These are phyloP conservation scores for Parietaria judaica DNA, from an alignment of 306 rosid genomes.

Conservation along the genomic window DNA sequence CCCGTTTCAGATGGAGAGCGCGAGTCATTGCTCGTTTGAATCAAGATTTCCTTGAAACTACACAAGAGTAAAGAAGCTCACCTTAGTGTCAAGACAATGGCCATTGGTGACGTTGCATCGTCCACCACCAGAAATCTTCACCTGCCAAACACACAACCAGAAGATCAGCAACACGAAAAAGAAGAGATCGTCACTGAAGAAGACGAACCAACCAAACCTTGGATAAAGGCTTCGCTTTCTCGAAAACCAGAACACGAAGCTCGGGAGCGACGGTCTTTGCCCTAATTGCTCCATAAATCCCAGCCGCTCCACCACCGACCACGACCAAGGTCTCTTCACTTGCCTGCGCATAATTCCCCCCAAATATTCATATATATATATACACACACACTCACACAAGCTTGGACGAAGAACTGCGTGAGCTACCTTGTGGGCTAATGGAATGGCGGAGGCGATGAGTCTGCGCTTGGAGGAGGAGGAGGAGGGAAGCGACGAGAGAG, in stretches of 20 bases:
- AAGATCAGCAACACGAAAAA: not conserved
- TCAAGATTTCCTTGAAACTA: too few species aligned
- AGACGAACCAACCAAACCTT: constrained; percentile 41
- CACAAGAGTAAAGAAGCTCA: constrained; percentile 17
- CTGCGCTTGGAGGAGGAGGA: constrained; percentile 16
- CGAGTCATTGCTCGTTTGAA: too few species aligned
- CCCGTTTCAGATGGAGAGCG: too few species aligned
- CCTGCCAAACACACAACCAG: constrained; percentile 39
- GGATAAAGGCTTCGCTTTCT: constrained; percentile 69
- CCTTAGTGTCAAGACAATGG: constrained; percentile 58
- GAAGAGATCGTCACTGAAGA: not conserved
- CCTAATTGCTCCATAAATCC: constrained; percentile 83
- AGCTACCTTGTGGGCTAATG: constrained; percentile 33
- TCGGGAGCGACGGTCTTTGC: constrained; percentile 76
- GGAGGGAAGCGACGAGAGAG: constrained; percentile 20
- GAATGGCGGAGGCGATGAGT: constrained; percentile 15
- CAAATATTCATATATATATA: not conserved
- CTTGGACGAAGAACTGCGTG: not conserved
- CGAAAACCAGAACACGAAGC: constrained; percentile 58
- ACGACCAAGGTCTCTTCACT: constrained; percentile 64
- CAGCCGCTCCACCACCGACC: constrained; percentile 95
- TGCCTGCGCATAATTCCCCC: constrained; percentile 21
- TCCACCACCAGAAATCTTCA: constrained; percentile 89
- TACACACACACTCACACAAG: not conserved
- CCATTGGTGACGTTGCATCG: constrained; percentile 96